These are phyloP conservation scores for Fagopyrum homotropicum DNA, from an alignment of 148 eudicot species.

Conservation along the genomic window DNA sequence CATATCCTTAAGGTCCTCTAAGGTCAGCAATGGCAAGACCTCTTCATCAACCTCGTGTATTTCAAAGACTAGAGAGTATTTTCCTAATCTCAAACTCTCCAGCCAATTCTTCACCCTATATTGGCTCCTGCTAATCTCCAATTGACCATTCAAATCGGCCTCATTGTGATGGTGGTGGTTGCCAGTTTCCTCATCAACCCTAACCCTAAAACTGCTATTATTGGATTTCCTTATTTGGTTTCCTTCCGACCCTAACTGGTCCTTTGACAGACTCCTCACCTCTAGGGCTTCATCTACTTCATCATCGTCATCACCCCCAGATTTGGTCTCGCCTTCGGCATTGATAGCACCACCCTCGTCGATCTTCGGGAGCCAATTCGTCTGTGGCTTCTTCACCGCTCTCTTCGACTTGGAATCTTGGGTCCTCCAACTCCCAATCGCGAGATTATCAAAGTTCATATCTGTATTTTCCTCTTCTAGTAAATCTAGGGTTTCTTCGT, in stretches of 20 bases:
- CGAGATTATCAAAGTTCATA: slow-evolving; percentile 19
- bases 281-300: slow-evolving; percentile 19
- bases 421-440: slow-evolving; percentile 28
- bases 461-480: slow-evolving; percentile 18
- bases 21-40: slow-evolving; percentile 61
- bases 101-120: slow-evolving; percentile 60
- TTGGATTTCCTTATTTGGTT: slow-evolving; percentile 23
- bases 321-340: slow-evolving; percentile 19
- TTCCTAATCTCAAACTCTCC: slow-evolving; percentile 41
- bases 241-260: slow-evolving; percentile 17
- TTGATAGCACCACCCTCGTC: slow-evolving; percentile 14
- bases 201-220: slow-evolving; percentile 7
- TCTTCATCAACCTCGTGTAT: slow-evolving; percentile 73
- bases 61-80: slow-evolving; percentile 53
- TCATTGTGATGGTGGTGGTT: slow-evolving; percentile 14
- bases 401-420: slow-evolving; percentile 26
- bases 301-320: slow-evolving; percentile 15
- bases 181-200: slow-evolving; percentile 6
- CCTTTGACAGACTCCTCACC: slow-evolving; percentile 31
- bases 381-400: slow-evolving; percentile 24
- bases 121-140: slow-evolving; percentile 21
- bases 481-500: slow-evolving; percentile 17
- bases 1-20: slow-evolving; percentile 79
- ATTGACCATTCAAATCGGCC: slow-evolving; percentile 32
- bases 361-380: slow-evolving; percentile 28